Evolutionary conservation across 2,329 filamentous ascomycete species (phyloP).

Genomic region (Ophiostoma himal-ulmi): DNA sequence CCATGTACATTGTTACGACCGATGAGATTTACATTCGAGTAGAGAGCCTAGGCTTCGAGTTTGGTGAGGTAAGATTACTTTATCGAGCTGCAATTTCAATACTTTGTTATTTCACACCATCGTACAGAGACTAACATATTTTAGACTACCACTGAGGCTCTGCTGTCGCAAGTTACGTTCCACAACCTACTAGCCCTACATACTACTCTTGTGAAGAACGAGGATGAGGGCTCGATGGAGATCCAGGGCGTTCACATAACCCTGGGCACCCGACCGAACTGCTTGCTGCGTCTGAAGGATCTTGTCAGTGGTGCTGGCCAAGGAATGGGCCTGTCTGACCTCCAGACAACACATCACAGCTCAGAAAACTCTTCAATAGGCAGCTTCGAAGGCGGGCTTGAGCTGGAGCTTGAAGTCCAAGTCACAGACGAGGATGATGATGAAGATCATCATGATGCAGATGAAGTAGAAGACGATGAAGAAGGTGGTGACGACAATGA

Average conservation of each 20-base stretch:
- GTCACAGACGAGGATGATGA: constrained; percentile 17
- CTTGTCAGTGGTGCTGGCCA: constrained; percentile 26
- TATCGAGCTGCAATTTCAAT: not conserved
- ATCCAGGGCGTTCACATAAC: constrained; percentile 24
- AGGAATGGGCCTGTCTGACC: constrained; percentile 26
- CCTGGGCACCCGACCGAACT: constrained; percentile 27
- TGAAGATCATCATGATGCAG: constrained; percentile 5
- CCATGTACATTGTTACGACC: constrained; percentile 39
- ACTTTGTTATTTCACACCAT: not conserved
- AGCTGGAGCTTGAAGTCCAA: constrained; percentile 17
- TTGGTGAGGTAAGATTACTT: constrained; percentile 41
- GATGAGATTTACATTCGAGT: constrained; percentile 49
- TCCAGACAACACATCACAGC: constrained; percentile 12
- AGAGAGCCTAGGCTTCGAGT: constrained; percentile 49
- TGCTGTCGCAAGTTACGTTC: constrained; percentile 28
- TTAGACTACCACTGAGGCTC: constrained; percentile 27
- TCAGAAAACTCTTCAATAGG: constrained; percentile 24
- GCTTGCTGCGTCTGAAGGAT: constrained; percentile 26
- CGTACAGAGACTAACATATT: constrained; percentile 12
- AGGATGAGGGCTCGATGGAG: constrained; percentile 22
- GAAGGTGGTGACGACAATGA: constrained; percentile 23
- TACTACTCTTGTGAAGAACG: constrained; percentile 27
- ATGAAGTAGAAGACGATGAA: constrained; percentile 14
- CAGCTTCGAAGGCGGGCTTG: constrained; percentile 24
- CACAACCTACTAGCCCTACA: constrained; percentile 27